Evolutionary conservation across 1,284 basidiomycete genomes (phyloP), one percentile per base, ranked within the genome.

Genomic region (Meira nashicola): DNA sequence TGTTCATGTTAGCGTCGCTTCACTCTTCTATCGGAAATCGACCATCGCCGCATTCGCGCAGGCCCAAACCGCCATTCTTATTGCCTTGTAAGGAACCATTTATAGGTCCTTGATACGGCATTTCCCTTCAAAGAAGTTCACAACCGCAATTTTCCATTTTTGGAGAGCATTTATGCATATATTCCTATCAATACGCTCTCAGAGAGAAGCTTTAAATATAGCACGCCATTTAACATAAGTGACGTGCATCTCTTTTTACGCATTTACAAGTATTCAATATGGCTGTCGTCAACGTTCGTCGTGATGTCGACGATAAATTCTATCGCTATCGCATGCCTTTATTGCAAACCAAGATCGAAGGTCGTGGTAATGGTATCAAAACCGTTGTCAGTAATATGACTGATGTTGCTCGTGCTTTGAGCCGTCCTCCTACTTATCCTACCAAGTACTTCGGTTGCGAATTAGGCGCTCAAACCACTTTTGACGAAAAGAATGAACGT

Each of bases 381-480:
- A 99, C 95, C 43, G 70, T 78, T 57, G 65, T 77, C 25, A 73
- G 76, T 59, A 99, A 99, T 82, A 97, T 99, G 92, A 87, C 91
- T 65, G 95, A 98, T 81, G 89, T 99, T 69, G 91, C 94, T 54
- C 88, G 92, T 60, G 92, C 95, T 43, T 85, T 99, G 73, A 91
- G 88, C 79, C 88, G 95, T 66, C 94, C 95, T 65, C 89, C 95
- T 37, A 86, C 91, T 55, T 85, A 97, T 79, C 89, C 94, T 56
- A 97, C 93, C 80, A 99, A 99, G 82, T 99, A 93, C 84, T 98
- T 99, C 74, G 95, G 95, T 44, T 94, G 89, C 79, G 95, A 99
- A 81, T 88, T 98, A 61, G 95, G 95, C 66, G 95, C 95, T 33
- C 94, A 98, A 81, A 95, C 93, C 47, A 88, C 92, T 25, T 88